Evolutionary conservation across 2,329 filamentous ascomycete genomes (phyloP).

Genomic region (Tolypocladium guangdongense): DNA sequence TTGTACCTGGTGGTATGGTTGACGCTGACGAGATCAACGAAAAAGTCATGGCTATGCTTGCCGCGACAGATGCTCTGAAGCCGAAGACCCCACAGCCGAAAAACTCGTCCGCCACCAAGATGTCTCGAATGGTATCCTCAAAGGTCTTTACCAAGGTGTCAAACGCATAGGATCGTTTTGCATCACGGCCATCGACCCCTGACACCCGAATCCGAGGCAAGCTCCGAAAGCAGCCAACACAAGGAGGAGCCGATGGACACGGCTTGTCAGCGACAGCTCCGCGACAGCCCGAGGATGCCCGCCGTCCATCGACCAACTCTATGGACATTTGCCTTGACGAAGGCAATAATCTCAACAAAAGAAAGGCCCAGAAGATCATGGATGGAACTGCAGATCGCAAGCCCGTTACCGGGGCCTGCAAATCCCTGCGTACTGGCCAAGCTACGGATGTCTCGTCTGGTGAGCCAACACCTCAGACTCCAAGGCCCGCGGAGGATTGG

Average conservation of each 20-base stretch:
- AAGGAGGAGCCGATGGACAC: neutral
- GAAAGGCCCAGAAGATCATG: slow-evolving; percentile 22
- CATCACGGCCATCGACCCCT: slow-evolving; percentile 14
- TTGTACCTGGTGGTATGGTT: neutral
- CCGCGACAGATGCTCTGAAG: slow-evolving; percentile 23
- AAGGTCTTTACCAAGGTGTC: slow-evolving; percentile 23
- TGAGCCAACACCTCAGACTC: slow-evolving; percentile 5
- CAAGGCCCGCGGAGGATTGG: neutral
- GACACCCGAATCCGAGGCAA: slow-evolving; percentile 7
- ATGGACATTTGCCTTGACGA: slow-evolving; percentile 23
- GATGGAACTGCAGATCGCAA: slow-evolving; percentile 19
- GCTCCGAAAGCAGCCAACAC: slow-evolving; percentile 3
- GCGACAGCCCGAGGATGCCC: neutral
- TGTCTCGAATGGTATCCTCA: slow-evolving; percentile 16
- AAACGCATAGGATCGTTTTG: slow-evolving; percentile 20
- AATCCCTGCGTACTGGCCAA: slow-evolving; percentile 13
- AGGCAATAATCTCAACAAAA: slow-evolving; percentile 20
- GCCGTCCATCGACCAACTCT: slow-evolving; percentile 15
- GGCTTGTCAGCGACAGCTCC: neutral
- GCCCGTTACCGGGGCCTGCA: slow-evolving; percentile 16
- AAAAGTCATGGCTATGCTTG: slow-evolving; percentile 26
- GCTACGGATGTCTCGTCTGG: slow-evolving; percentile 19
- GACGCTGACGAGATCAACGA: slow-evolving; percentile 17
- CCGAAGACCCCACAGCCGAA: slow-evolving; percentile 9
- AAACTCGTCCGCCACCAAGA: slow-evolving; percentile 10